Base-by-base conservation (phyloP, 2,329 filamentous ascomycete species). In the Leptographium procerum region DNA sequence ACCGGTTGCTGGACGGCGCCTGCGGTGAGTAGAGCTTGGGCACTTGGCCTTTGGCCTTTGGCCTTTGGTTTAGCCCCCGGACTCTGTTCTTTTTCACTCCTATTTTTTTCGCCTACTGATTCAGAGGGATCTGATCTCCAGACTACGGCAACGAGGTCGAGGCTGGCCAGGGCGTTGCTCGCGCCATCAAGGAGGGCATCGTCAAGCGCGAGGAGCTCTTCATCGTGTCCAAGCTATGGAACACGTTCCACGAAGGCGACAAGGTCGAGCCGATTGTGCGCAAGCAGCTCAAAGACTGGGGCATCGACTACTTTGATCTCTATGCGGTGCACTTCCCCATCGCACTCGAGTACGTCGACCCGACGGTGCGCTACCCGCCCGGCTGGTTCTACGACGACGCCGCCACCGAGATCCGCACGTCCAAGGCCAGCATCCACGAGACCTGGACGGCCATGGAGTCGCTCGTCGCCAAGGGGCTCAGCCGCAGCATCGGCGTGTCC, bases 201-300 rank as follows among this genome's bases (percentile, higher is more conserved):
- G 88, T 91, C 65, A 90, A 86, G 77, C 86, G 89, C 61, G 84
- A 88, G 73, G 89, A 96, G 28, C 87, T 95, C 70, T 95, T 95
- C 82, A 85, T 96, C 69, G 88, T 91, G 64, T 90, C 87, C 73
- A 96, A 95, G 79, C 86, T 96, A 60, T 95, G 91, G 90, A 91
- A 92, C 77, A 86, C 85, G 64, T 95, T 91, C 82, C 89, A 95
- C 78, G 87, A 92, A 67, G 79, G 79, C 66, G 85, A 92, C 65
- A 80, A 81, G 66, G 88, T 92, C 62, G 83, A 86, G 73, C 84
- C 85, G 60, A 90, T 94, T 69, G 81, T 78, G 72, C 83, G 83
- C 72, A 86, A 85, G 69, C 88, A 91, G 75, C 84, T 91, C 62
- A 81, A 83, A 64, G 88, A 92, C 77, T 92, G 88, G 84, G 85